A percentile compares a stretch with the other conserved stretches of the same genome.
Evolutionary conservation across 2,329 filamentous ascomycete genomes (phyloP).

Genomic region (Colletotrichum sp.): DNA sequence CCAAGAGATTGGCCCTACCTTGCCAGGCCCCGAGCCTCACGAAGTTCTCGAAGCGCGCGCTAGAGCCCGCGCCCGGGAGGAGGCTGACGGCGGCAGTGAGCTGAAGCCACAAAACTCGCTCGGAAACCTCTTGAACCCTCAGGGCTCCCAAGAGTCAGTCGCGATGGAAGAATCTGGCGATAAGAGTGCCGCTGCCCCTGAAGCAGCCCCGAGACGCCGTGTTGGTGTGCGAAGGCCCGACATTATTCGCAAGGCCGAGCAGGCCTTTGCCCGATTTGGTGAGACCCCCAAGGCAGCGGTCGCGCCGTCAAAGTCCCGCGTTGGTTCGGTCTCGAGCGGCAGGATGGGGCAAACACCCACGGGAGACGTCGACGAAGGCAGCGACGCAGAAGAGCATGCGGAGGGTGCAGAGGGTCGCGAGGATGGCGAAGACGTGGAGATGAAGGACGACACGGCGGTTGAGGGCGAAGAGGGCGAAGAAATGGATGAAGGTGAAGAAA

Average conservation of each 20-base stretch:
- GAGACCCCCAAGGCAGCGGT: conserved; percentile 50
- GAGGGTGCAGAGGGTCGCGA: conserved; percentile 42
- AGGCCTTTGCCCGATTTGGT: conserved; percentile 54
- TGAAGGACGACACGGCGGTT: conserved; percentile 24
- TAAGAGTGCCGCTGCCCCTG: conserved; percentile 37
- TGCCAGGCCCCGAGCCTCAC: conserved; percentile 56
- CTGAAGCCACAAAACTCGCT: conserved; percentile 39
- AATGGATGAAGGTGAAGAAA: conserved; percentile 28
- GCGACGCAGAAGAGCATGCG: conserved; percentile 42
- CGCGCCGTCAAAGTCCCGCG: conserved; percentile 46
- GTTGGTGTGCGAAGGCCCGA: conserved; percentile 58
- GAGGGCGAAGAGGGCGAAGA: background rate
- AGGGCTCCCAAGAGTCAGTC: conserved; percentile 42
- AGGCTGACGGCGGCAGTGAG: conserved; percentile 40
- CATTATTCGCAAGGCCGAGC: conserved; percentile 65
- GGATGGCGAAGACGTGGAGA: conserved; percentile 17
- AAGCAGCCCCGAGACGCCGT: conserved; percentile 43
- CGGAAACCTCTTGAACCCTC: conserved; percentile 46
- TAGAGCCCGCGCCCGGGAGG: conserved; percentile 41
- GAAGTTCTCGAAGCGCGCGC: conserved; percentile 49
- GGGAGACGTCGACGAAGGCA: conserved; percentile 31
- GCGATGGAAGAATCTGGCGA: conserved; percentile 42
- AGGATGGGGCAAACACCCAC: conserved; percentile 48
- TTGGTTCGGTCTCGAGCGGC: conserved; percentile 56
- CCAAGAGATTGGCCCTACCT: conserved; percentile 63